Evolutionary conservation across 2,329 filamentous ascomycete genomes (phyloP), one percentile per base, ranked within the genome.

Genomic region (Aspergillus sp.): DNA sequence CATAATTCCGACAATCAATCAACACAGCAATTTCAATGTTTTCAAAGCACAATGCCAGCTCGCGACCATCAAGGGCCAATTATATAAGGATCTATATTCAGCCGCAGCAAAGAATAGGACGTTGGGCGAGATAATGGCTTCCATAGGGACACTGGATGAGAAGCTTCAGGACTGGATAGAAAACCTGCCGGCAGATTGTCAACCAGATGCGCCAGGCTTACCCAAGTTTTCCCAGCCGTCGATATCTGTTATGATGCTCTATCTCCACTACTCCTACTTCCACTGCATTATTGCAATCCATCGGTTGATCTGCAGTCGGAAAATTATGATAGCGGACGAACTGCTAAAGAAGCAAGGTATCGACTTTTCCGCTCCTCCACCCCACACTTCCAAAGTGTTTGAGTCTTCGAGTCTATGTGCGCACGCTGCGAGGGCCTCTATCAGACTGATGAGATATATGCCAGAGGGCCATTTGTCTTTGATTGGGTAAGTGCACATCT

Each of bases 281-380:
- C 58, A 68, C 25, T 68, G 66, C 53, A 56, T 68, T 22, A 68
- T 68, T 11, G 61, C 66, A 22, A 59, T 68, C 25, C 66, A 68
- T 43, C 61, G 58, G 7, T 22, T 66, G 1, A 54, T 66, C 19
- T 64, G 53, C 19, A 47, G 41, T 7, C 49, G 53, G 11, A 62
- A 51, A 11, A 41, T 64, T 4, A 56, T 52, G 13, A 60, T 48
- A 1, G 56, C 47, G 3, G 46, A 59, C n/a, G 64, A 66, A 30
- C 34, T 63, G 2, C 5, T 48, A 4, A 34, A 49, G 23, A 47
- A 57, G 23, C 34, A 47, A 17, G 54, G 57, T 11, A 25, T 51
- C 11, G 43, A 41, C 22, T 25, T 46, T 22, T 23, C 49, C 8
- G 34, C 60, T 4, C 47, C 38, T 4, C 49, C 51, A 5, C 38